Evolutionary conservation across 129 eudicot genomes (phyloP).

Genomic region (Pulicaria dysenterica): DNA sequence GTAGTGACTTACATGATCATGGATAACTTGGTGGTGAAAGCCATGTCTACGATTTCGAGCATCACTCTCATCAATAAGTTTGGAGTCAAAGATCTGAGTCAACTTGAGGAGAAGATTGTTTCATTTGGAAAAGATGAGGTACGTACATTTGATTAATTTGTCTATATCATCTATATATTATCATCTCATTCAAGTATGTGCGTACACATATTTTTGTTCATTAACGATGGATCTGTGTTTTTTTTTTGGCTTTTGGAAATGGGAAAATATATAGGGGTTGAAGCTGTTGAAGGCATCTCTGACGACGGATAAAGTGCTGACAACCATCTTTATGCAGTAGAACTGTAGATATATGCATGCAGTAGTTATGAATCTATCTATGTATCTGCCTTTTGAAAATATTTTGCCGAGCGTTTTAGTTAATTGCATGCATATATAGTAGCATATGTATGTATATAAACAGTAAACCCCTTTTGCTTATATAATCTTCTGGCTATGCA

Average conservation of each 20-base stretch:
- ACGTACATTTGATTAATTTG: too few species aligned
- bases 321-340: neutral
- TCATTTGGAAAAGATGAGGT: slow-evolving; percentile 17
- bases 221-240: too few species aligned
- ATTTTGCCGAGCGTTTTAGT: too few species aligned
- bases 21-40: slow-evolving; percentile 12
- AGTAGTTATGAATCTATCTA: neutral
- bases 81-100: slow-evolving; percentile 14
- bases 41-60: slow-evolving; percentile 24
- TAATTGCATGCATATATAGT: too few species aligned
- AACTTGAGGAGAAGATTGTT: slow-evolving; percentile 15
- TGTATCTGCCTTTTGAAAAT: neutral
- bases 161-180: neutral
- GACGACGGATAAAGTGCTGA: slow-evolving; percentile 8
- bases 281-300: slow-evolving; percentile 10
- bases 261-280: neutral
- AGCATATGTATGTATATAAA: too few species aligned
- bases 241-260: neutral
- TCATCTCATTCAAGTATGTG: neutral
- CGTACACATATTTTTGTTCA: too few species aligned
- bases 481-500: too few species aligned
- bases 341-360: too few species aligned
- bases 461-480: too few species aligned
- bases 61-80: slow-evolving; percentile 12
- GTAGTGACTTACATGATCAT: slow-evolving; percentile 17